These are phyloP conservation scores for Aureobasidium sp. DNA, from an alignment of 2,329 filamentous ascomycete genomes.

Conservation along the genomic window DNA sequence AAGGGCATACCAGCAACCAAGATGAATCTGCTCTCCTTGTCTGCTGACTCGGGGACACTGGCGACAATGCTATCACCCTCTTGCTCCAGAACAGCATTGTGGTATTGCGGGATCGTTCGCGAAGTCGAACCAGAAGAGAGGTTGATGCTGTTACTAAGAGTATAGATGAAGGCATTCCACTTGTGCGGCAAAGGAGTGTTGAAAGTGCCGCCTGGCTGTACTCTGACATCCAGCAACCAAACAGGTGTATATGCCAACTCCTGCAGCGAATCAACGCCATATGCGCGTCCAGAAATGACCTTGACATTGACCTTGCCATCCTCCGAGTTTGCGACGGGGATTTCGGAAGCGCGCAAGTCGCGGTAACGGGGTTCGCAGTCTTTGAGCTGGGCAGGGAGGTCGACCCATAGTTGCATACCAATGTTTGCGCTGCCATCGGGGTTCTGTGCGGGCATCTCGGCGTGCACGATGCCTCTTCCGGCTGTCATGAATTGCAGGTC, in stretches of 20 bases:
- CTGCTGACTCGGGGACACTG: slow-evolving; percentile 58
- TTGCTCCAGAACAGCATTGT: slow-evolving; percentile 84
- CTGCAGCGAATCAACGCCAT: slow-evolving; percentile 77
- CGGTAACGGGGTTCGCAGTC: slow-evolving; percentile 86
- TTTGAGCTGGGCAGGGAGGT: slow-evolving; percentile 75
- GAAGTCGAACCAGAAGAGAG: slow-evolving; percentile 50
- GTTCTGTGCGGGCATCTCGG: slow-evolving; percentile 84
- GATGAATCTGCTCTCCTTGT: slow-evolving; percentile 52
- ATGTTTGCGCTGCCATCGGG: slow-evolving; percentile 68
- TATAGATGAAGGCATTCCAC: slow-evolving; percentile 90
- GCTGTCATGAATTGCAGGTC: slow-evolving; percentile 98
- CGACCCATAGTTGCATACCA: slow-evolving; percentile 93
- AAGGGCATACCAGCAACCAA: slow-evolving; percentile 72
- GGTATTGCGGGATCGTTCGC: slow-evolving; percentile 57
- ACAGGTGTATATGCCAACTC: slow-evolving; percentile 94
- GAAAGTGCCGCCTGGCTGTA: slow-evolving; percentile 71
- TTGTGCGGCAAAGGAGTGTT: slow-evolving; percentile 65
- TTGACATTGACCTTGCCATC: slow-evolving; percentile 71
- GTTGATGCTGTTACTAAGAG: slow-evolving; percentile 61
- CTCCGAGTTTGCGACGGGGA: slow-evolving; percentile 65
- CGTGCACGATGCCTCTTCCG: slow-evolving; percentile 83
- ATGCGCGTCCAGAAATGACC: slow-evolving; percentile 78
- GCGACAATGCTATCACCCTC: slow-evolving; percentile 68
- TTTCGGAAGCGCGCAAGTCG: slow-evolving; percentile 70
- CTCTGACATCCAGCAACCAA: slow-evolving; percentile 82